Base-by-base conservation (phyloP, 371 early-diverging fungal species). In the Parasitella parasitica region DNA sequence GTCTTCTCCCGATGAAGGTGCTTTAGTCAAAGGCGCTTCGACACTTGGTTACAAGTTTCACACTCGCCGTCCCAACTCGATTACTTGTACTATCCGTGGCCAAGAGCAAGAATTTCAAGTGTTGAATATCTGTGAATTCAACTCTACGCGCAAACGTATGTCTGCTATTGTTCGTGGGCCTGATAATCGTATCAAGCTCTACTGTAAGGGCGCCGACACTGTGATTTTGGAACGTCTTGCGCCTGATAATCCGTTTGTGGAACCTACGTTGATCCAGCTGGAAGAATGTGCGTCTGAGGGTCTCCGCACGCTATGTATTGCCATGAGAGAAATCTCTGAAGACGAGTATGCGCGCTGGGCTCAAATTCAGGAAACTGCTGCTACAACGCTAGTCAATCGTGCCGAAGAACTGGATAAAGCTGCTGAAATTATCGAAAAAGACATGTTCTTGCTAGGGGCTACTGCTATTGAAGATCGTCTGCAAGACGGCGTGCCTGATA, bases 391-490 rank as follows among this genome's bases (percentile, higher is more conserved):
- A 54, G 89, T 84, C 34, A 94, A 97, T 71, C 89, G 98, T 46
- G 77, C 85, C 5, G 92, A 93, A 4, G 93, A 90, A 67, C 73
- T 98, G 15, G 96, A 94, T 59, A 88, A 87, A 66, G 97, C 92
- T 6, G 96, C 96, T 0, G 98, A 97, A 64, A 63, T 94, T 69
- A 97, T 98, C 65, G 99, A 98, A 70, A 88, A 91, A 64, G 86
- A 97, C 54, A 64, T 98, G 71, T 88, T 91, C 41, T 75, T 97
- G 60, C 64, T 99, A 18, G 99, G 99, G 7, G 96, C 97, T 2
- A 97, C 99, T 2, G 99, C 98, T 6, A 98, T 99, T 68, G 99
- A 99, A 78, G 99, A 99, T 78, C 91, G 91, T 70, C 80, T 99
- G 12, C 99, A 99, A 81, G 98, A 98, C 58, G 95, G 95, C 57